Evolutionary conservation across 305 asterid species (phyloP), one percentile per base, ranked within the genome.

Genomic region (Ajuga reptans): DNA sequence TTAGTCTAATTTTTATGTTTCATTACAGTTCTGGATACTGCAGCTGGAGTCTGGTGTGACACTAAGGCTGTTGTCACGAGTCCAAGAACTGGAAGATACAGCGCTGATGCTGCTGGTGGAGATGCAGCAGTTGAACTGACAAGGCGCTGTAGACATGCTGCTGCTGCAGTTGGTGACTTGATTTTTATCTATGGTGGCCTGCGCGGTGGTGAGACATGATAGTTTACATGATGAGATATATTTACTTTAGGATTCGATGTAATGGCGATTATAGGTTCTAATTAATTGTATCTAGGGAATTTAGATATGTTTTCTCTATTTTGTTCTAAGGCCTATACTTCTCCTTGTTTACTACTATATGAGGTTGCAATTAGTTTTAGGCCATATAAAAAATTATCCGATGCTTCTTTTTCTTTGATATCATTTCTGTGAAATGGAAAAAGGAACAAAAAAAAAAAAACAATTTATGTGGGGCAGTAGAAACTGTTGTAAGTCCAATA

Each of bases 21-120:
- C 73, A 27, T 72, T 68, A 72, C 79, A 94, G 99, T 94, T 76
- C 78, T 94, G 90, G 99, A 94, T 74, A 94, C 98, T 64, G 99
- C 99, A 31, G 99, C 99, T 66, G 99, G 99, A 68, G 99, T 94
- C 41, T 94, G 99, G 99, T 94, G 98, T 45, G 99, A 94, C 82
- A 88, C 96, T 4, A 94, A 86, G 73, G 84, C 99, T 69, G 98
- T 94, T 56, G 96, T 94, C 76, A 91, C 95, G 2, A 89, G 90
- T 77, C 96, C 98, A 7, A 89, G 99, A 79, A 88, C 95, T 74
- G 99, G 98, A 51, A 87, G 87, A 70, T 94, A 79, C 82, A 91
- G 99, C 81, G 98, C 91, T 52, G 98, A 94, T 75, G 98, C 98
- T 42, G 98, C 98, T 64, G 99, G 99, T 52, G 99, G 99, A 27